These are phyloP conservation scores for Sphaerulina vaccinii DNA, from an alignment of 2,329 filamentous ascomycete genomes.

Conservation along the genomic window DNA sequence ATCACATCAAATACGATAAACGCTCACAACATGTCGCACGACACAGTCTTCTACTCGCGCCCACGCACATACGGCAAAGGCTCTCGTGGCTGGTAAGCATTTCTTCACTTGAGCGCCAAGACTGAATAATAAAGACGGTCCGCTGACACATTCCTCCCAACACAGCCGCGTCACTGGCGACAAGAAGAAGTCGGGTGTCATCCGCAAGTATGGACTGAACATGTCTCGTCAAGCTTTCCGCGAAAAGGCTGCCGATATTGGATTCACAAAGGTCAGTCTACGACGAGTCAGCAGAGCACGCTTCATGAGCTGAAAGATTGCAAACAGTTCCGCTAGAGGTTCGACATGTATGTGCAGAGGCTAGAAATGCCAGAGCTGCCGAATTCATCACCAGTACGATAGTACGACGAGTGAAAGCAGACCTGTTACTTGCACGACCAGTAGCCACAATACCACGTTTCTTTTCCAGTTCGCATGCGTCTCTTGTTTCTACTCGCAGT, in stretches of 20 bases:
- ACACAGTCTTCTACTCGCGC: constrained; percentile 31
- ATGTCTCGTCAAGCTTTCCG: constrained; percentile 33
- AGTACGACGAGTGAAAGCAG: too few species aligned
- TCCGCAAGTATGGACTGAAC: constrained; percentile 33
- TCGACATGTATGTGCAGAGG: too few species aligned
- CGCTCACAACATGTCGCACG: constrained; percentile 27
- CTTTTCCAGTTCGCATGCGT: too few species aligned
- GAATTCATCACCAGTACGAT: too few species aligned
- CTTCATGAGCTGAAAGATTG: too few species aligned
- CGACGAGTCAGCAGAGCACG: too few species aligned
- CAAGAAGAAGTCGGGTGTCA: constrained; percentile 31
- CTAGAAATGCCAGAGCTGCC: too few species aligned
- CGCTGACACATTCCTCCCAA: neutral
- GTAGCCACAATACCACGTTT: too few species aligned
- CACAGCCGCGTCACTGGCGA: constrained; percentile 31
- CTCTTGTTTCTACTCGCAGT: too few species aligned
- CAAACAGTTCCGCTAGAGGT: too few species aligned
- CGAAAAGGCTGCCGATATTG: constrained; percentile 33
- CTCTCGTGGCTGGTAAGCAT: constrained; percentile 29
- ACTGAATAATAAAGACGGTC: neutral
- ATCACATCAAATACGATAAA: neutral
- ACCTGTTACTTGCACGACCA: too few species aligned
- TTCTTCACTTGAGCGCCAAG: neutral
- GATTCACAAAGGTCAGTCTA: constrained; percentile 28
- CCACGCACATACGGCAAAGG: constrained; percentile 32